These are phyloP conservation scores for Ceraceosorus guamensis DNA, from an alignment of 1,284 basidiomycete species.

Conservation along the genomic window DNA sequence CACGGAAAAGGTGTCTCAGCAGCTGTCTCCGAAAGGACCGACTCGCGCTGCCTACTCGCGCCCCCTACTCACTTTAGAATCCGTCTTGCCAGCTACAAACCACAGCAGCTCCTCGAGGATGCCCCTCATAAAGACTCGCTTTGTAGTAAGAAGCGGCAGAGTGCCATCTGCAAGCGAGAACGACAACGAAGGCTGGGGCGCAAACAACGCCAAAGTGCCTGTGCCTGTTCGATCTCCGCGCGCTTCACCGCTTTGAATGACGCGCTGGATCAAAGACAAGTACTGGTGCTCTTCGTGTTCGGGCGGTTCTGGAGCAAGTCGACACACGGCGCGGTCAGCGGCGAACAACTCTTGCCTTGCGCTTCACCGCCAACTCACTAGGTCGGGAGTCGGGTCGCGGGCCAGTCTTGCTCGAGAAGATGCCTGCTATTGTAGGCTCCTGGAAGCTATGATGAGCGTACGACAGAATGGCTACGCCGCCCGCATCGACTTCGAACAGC, in stretches of 20 bases:
- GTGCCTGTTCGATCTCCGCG: conserved; percentile 43
- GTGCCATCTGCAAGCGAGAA: conserved; percentile 32
- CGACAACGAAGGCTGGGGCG: conserved; percentile 33
- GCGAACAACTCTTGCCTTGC: not conserved
- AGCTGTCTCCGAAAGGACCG: too few relatives aligned
- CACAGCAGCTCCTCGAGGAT: conserved; percentile 92
- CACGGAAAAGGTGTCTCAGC: too few relatives aligned
- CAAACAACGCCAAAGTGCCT: conserved; percentile 42
- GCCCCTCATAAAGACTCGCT: conserved; percentile 83
- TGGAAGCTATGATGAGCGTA: conserved; percentile 41
- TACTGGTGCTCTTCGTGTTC: conserved; percentile 43
- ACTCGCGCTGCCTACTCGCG: not conserved
- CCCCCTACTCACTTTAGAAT: conserved; percentile 55
- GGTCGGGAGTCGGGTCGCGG: conserved; percentile 2
- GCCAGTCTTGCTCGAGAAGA: conserved; percentile 40
- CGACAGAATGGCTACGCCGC: conserved; percentile 40
- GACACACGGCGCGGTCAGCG: not conserved
- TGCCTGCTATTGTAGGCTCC: conserved; percentile 40
- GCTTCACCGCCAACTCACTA: conserved; percentile 2
- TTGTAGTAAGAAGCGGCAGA: conserved; percentile 87
- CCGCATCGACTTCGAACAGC: conserved; percentile 41
- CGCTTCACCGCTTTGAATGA: conserved; percentile 33
- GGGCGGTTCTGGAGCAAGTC: not conserved
- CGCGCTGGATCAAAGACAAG: conserved; percentile 33
- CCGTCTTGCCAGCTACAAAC: conserved; percentile 83